These are phyloP conservation scores for Metschnikowia kunwiensis DNA, from an alignment of 805 yeast genomes.

Conservation along the genomic window DNA sequence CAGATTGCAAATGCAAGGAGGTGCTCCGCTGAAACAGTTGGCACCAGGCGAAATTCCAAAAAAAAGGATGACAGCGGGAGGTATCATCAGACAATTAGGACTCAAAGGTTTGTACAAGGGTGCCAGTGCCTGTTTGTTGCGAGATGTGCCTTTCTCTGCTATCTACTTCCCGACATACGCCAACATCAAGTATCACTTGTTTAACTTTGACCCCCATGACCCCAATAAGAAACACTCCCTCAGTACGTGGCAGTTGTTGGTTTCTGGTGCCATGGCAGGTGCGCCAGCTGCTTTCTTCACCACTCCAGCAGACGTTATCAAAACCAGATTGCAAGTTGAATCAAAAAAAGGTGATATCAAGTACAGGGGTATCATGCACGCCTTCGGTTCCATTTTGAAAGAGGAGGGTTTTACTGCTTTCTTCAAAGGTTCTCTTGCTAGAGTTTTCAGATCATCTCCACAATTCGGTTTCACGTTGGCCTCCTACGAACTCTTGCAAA, in stretches of 20 bases:
- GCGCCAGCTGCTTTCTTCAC: constrained; percentile 97
- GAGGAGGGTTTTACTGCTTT: constrained; percentile 87
- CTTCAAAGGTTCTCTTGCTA: constrained; percentile 94
- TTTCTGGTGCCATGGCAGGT: constrained; percentile 93
- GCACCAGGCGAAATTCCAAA: constrained; percentile 40
- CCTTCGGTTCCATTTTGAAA: constrained; percentile 64
- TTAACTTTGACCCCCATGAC: constrained; percentile 75
- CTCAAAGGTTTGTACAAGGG: constrained; percentile 87
- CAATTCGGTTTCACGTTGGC: constrained; percentile 98
- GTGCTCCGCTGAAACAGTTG: constrained; percentile 26
- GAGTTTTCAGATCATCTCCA: constrained; percentile 93
- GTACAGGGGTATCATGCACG: constrained; percentile 75
- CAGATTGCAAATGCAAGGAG: constrained; percentile 92
- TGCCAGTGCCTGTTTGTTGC: constrained; percentile 80
- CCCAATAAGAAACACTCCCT: constrained; percentile 56
- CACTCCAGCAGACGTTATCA: constrained; percentile 95
- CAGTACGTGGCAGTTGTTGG: constrained; percentile 77
- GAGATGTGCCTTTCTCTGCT: constrained; percentile 96
- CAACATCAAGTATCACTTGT: constrained; percentile 77
- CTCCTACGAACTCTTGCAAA: constrained; percentile 90
- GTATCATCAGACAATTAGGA: constrained; percentile 77
- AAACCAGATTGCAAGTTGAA: constrained; percentile 89
- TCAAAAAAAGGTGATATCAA: constrained; percentile 71
- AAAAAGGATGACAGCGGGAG: constrained; percentile 54
- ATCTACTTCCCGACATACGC: constrained; percentile 97